Base-by-base conservation (phyloP, 306 rosid species). In the Prunus salicina region DNA sequence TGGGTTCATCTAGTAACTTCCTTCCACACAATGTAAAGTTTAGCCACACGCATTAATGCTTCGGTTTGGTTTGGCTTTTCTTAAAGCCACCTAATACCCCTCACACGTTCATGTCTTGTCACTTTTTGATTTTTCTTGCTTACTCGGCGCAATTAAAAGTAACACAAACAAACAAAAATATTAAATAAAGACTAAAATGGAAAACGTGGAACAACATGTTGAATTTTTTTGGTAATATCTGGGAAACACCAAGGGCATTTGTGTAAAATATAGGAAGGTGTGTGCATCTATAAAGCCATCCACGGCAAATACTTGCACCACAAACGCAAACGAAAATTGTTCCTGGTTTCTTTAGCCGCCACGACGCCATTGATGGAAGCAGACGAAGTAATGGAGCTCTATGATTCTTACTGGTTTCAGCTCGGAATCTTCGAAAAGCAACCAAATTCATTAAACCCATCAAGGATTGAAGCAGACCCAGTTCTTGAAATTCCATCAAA, bases 351-450 rank as follows among this genome's bases (percentile, higher is more conserved):
- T 45, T 24, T 12, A 60, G 69, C 69, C n/a, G 69, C n/a, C 69
- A 27, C 61, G 77, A 45, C 61, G 77, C 78, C 84, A 72, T 64
- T 79, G 6, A 94, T 94, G 98, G 91, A 94, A 50, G 88, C 89
- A 6, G 93, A 81, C 46, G 68, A 79, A 73, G 51, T 89, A 34
- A 45, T 91, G 77, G 75, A 89, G 28, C 88, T 91, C 52, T 87
- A 77, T 38, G 95, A 90, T 70, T 87, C 68, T 52, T 81, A n/a
- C 79, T 94, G 97, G 98, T 91, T 87, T 69, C 88, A 87, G 72
- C 57, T 19, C 16, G 70, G 64, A 49, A 80, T 78, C 65, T 55
- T 90, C 76, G 76, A 84, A 68, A 81, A 76, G 41, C 41, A 63
- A 67, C 46, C 77, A 34, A 69, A 20, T 73, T 75, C 76, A 32